A percentile compares a stretch with the other conserved stretches of the same genome.
Conservation (phyloP, 2,329 filamentous ascomycete species). For the Podosphaera fusca region DNA sequence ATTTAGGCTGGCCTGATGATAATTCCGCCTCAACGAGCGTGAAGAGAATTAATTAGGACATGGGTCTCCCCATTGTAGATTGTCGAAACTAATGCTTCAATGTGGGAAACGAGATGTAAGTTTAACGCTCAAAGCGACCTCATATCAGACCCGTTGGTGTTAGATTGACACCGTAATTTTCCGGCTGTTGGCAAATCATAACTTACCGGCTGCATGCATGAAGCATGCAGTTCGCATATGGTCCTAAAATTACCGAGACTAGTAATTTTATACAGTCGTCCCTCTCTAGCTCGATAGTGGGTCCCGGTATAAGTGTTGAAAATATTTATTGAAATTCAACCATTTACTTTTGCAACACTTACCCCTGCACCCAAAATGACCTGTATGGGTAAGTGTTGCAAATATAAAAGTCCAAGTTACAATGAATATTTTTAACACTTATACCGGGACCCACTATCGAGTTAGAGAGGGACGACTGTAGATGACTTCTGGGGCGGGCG, state of each 20-base stretch:
- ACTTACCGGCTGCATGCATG: background rate
- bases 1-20: background rate
- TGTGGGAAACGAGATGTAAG: background rate
- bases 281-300: no score
- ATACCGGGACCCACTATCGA: no score
- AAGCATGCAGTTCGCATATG: background rate
- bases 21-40: background rate
- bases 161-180: background rate
- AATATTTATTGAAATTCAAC: no score
- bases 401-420: rapidly evolving
- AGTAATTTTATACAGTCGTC: background rate
- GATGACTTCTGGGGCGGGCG: no score
- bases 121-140: background rate
- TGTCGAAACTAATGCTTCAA: background rate
- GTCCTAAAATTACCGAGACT: background rate
- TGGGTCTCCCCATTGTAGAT: background rate
- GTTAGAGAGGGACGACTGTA: no score
- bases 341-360: no score
- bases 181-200: background rate
- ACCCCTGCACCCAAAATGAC: no score
- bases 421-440: no score
- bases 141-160: background rate
- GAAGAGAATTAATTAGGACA: background rate
- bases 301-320: no score
- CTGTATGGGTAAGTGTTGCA: no score